These are phyloP conservation scores for Pseudophaeomoniella oleicola DNA, from an alignment of 2,329 filamentous ascomycete species.

Conservation along the genomic window DNA sequence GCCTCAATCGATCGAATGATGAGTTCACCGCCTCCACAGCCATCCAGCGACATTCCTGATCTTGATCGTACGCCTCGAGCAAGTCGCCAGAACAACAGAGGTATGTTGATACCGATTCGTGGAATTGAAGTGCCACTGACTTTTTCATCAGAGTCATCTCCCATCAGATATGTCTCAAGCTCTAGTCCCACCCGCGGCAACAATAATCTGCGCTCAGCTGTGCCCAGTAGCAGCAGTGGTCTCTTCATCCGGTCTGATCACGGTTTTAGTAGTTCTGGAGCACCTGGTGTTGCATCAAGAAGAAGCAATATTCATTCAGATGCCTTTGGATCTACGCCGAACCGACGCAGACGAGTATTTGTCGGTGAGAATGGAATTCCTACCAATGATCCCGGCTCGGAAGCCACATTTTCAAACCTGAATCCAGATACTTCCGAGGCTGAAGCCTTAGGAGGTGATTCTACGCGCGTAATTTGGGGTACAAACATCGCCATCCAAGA, in stretches of 20 bases:
- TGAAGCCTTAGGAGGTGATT: conserved; percentile 67
- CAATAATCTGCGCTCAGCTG: conserved; percentile 47
- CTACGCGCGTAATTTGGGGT: conserved; percentile 82
- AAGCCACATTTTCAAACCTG: conserved; percentile 51
- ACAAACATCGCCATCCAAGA: conserved; percentile 92
- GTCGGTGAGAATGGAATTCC: conserved; percentile 51
- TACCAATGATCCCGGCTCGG: conserved; percentile 36
- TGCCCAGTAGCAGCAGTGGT: conserved; percentile 70
- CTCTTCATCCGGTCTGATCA: conserved; percentile 62
- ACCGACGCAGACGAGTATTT: conserved; percentile 43
- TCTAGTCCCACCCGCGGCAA: conserved; percentile 61
- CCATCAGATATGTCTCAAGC: conserved; percentile 78
- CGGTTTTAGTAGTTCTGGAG: conserved; percentile 35
- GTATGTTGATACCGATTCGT: conserved; percentile 15
- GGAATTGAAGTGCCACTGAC: conserved; percentile 5
- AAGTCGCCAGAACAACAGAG: conserved; percentile 20
- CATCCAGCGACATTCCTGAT: conserved; percentile 23
- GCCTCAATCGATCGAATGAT: conserved; percentile 17
- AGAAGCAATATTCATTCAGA: conserved; percentile 84
- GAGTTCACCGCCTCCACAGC: conserved; percentile 31
- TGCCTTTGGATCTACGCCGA: conserved; percentile 39
- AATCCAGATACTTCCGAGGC: conserved; percentile 86
- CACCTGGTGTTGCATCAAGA: conserved; percentile 42
- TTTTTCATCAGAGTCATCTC: conserved; percentile 60
- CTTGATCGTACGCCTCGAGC: conserved; percentile 28